These are phyloP conservation scores for Acrodontium crateriforme DNA, from an alignment of 2,329 filamentous ascomycete genomes.

Conservation along the genomic window DNA sequence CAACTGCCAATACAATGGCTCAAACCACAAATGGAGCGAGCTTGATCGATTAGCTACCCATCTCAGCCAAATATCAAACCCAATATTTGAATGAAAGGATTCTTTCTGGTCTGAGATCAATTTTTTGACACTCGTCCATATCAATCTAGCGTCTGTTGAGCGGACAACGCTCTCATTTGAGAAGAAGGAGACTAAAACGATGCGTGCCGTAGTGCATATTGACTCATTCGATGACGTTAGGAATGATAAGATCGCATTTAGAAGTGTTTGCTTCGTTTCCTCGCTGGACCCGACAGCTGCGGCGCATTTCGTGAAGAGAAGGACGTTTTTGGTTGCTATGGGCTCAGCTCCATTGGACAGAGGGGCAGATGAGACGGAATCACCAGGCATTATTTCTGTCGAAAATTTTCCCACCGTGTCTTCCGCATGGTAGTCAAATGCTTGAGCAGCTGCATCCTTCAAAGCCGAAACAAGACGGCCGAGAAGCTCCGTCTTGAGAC, in stretches of 20 bases:
- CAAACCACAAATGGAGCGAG: neutral
- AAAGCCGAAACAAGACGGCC: neutral
- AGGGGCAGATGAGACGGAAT: too few relatives aligned
- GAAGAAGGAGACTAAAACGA: constrained; percentile 1
- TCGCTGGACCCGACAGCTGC: neutral
- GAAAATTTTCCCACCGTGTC: too few relatives aligned
- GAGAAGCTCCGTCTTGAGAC: neutral
- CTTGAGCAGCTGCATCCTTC: neutral
- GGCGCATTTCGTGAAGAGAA: neutral
- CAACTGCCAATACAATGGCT: constrained; percentile 26
- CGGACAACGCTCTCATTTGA: neutral
- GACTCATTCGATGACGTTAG: neutral
- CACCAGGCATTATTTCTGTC: too few relatives aligned
- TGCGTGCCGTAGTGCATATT: constrained; percentile 1
- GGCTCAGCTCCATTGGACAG: too few relatives aligned
- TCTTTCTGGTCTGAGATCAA: neutral
- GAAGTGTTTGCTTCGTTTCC: constrained; percentile 1
- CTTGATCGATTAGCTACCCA: constrained; percentile 5
- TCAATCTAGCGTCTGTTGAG: neutral
- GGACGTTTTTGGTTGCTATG: too few relatives aligned
- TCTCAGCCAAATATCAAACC: constrained; percentile 16
- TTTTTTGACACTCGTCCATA: constrained; percentile 4
- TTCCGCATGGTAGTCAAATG: neutral
- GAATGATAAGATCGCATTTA: constrained; percentile 2
- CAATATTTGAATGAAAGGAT: constrained; percentile 1